These are phyloP conservation scores for Nemania sp. DNA, from an alignment of 2,329 filamentous ascomycete species.

Conservation along the genomic window DNA sequence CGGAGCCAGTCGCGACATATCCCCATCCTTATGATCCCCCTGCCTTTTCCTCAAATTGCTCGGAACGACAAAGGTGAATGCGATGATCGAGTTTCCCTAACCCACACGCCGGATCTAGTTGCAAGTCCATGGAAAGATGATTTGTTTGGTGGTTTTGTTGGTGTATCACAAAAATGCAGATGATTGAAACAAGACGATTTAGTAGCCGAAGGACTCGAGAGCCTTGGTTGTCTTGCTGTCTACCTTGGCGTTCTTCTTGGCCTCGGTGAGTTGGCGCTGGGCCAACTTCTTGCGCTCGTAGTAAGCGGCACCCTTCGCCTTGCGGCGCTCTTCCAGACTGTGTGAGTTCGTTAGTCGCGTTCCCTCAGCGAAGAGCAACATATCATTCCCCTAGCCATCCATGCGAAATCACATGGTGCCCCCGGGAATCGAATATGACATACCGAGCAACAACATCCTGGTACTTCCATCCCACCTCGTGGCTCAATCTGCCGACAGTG, in stretches of 20 bases:
- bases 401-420: neutral
- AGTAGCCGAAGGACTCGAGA: conserved; percentile 91
- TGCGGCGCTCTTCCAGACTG: conserved; percentile 98
- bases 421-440: conserved; percentile 47
- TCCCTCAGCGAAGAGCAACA: neutral
- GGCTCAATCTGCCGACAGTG: conserved; percentile 95
- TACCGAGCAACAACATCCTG: conserved; percentile 98
- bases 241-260: conserved; percentile 88
- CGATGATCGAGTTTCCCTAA: conserved; percentile 43
- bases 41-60: conserved; percentile 41
- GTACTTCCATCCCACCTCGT: conserved; percentile 99
- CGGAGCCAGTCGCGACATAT: conserved; percentile 38
- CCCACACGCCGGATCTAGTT: conserved; percentile 45
- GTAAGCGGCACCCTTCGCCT: conserved; percentile 98
- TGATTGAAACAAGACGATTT: conserved; percentile 48
- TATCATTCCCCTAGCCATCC: neutral
- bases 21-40: conserved; percentile 40
- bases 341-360: conserved; percentile 30
- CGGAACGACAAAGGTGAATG: conserved; percentile 42
- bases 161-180: conserved; percentile 40
- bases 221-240: conserved; percentile 86
- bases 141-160: conserved; percentile 37
- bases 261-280: conserved; percentile 85
- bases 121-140: conserved; percentile 40
- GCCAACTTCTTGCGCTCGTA: conserved; percentile 99